A percentile compares a stretch with the other conserved stretches of the same genome.
These are phyloP conservation scores for Crassisporium funariophilum DNA, from an alignment of 768 basidiomycete genomes.

Conservation along the genomic window DNA sequence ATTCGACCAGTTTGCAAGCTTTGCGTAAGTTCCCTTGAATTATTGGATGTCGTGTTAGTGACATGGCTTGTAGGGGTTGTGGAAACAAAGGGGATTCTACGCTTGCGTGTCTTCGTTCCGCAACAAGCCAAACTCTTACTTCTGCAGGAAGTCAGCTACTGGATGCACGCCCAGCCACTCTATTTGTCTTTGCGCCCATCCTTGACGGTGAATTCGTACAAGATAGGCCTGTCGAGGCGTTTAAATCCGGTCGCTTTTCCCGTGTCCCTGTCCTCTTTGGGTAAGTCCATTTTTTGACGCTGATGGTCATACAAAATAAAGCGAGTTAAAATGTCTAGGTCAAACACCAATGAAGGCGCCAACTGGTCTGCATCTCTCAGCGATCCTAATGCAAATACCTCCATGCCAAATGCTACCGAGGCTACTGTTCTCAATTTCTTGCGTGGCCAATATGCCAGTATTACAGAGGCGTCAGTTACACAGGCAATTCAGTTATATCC, in stretches of 20 bases:
- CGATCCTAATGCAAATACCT: conserved; percentile 42
- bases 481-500: conserved; percentile 37
- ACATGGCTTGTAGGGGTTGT: conserved; percentile 26
- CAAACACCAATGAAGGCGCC: conserved; percentile 46
- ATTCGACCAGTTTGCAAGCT: conserved; percentile 34
- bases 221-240: conserved; percentile 41
- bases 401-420: conserved; percentile 37
- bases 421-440: conserved; percentile 44
- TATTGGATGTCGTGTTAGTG: background rate
- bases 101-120: conserved; percentile 37
- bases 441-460: conserved; percentile 37
- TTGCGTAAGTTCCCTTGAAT: conserved; percentile 31
- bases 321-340: conserved; percentile 11
- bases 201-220: conserved; percentile 36
- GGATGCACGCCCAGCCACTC: conserved; percentile 29
- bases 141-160: conserved; percentile 34
- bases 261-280: conserved; percentile 44
- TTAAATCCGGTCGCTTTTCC: conserved; percentile 37
- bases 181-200: conserved; percentile 42
- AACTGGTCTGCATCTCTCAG: conserved; percentile 38
- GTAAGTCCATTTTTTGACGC: background rate
- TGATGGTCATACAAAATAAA: too few relatives aligned
- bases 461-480: conserved; percentile 32
- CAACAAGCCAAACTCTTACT: conserved; percentile 28
- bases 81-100: conserved; percentile 17